phyloP scores from a whole-genome alignment of 305 asterid genomes.

The Plantago lanceolata region DNA sequence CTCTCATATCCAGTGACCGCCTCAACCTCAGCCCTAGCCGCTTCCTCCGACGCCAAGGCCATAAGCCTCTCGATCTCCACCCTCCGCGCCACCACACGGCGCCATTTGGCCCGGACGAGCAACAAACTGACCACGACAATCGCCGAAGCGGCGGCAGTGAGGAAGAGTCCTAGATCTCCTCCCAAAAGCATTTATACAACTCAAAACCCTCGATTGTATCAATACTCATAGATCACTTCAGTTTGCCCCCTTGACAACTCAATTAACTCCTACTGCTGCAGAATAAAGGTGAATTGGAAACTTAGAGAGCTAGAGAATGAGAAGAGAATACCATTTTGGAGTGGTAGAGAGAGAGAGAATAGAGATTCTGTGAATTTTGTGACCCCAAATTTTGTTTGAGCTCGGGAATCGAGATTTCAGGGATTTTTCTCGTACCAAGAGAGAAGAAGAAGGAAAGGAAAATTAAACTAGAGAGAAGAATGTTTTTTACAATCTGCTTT shows the following conservation, averaged over 20 bases:
- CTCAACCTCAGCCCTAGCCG: slow-evolving; percentile 52
- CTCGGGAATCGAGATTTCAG: slow-evolving; percentile 16
- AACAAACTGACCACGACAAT: slow-evolving; percentile 46
- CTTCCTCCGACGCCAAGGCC: slow-evolving; percentile 62
- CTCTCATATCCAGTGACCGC: not conserved
- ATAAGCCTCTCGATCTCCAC: slow-evolving; percentile 64
- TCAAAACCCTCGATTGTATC: slow-evolving; percentile 36
- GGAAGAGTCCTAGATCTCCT: slow-evolving; percentile 56
- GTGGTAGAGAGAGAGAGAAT: not conserved
- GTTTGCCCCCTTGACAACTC: not conserved
- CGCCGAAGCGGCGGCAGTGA: slow-evolving; percentile 34
- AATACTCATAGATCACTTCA: slow-evolving; percentile 1
- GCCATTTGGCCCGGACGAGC: slow-evolving; percentile 57
- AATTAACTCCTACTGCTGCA: not conserved
- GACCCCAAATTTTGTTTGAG: not conserved
- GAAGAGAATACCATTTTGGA: not conserved
- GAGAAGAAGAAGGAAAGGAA: not conserved
- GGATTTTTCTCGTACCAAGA: slow-evolving; percentile 13
- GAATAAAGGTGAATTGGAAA: not conserved
- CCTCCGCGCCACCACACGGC: slow-evolving; percentile 44
- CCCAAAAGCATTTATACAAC: slow-evolving; percentile 58
- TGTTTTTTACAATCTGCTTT: not conserved
- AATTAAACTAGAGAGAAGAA: not conserved
- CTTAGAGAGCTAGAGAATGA: not conserved
- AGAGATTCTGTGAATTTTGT: not conserved